phyloP scores from a whole-genome alignment of 192 early-diverging fungal species.

The Coemansia furcata region DNA sequence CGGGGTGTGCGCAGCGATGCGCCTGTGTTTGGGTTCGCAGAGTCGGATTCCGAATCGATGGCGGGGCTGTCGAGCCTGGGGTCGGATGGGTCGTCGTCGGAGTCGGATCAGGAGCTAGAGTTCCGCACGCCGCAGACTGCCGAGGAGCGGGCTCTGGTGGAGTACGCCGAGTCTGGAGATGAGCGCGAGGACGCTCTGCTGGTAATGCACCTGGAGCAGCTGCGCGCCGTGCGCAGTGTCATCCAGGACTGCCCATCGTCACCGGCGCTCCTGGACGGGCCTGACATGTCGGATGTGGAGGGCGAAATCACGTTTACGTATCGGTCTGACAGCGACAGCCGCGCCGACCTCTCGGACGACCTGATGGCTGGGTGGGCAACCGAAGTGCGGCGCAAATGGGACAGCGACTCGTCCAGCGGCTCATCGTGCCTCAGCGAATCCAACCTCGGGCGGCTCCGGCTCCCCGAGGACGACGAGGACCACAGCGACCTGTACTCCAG shows the following conservation, averaged over 20 bases:
- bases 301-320: slow-evolving; percentile 41
- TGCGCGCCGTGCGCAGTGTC: slow-evolving; percentile 42
- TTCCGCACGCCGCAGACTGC: slow-evolving; percentile 39
- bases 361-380: slow-evolving; percentile 42
- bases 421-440: slow-evolving; percentile 36
- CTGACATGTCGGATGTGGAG: slow-evolving; percentile 7
- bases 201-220: slow-evolving; percentile 47
- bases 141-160: slow-evolving; percentile 30
- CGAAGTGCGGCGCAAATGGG: slow-evolving; percentile 28
- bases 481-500: slow-evolving; percentile 40
- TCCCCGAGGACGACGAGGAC: slow-evolving; percentile 30
- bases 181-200: slow-evolving; percentile 46
- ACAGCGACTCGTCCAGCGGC: slow-evolving; percentile 15
- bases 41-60: not conserved
- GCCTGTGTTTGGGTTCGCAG: not conserved
- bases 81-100: slow-evolving; percentile 7
- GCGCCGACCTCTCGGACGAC: slow-evolving; percentile 29
- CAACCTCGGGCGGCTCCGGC: slow-evolving; percentile 28
- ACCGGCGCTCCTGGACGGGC: slow-evolving; percentile 25
- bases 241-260: slow-evolving; percentile 36
- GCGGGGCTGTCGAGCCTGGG: not conserved
- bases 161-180: slow-evolving; percentile 9
- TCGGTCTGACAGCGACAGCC: slow-evolving; percentile 10
- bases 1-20: not conserved
- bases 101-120: slow-evolving; percentile 42